Percentiles rank a stretch among this genome's conserved stretches.
These are phyloP conservation scores for Biscogniauxia sp. DNA, from an alignment of 2,329 filamentous ascomycete species.

Conservation along the genomic window DNA sequence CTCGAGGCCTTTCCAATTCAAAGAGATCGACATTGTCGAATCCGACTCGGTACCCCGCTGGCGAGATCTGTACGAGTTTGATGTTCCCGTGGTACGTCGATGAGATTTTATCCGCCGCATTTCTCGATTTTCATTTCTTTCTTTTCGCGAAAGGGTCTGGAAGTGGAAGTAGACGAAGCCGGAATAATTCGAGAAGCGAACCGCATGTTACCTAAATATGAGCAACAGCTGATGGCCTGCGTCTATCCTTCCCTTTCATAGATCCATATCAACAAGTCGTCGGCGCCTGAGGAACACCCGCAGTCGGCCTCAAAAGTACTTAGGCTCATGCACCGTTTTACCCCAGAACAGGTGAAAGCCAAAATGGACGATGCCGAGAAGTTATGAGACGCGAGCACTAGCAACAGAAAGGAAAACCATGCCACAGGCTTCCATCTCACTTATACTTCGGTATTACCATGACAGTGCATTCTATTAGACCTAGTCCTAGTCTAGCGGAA, in stretches of 20 bases:
- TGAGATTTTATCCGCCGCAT: not conserved
- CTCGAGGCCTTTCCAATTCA: slow-evolving; percentile 63
- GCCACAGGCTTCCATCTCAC: no score
- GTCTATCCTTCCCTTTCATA: slow-evolving; percentile 22
- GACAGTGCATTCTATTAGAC: not conserved
- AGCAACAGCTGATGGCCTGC: not conserved
- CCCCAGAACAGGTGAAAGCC: slow-evolving; percentile 60
- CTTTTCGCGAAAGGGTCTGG: not conserved
- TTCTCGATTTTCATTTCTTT: no score
- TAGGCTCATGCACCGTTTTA: slow-evolving; percentile 79
- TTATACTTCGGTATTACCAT: no score
- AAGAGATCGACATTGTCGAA: slow-evolving; percentile 68
- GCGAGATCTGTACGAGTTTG: slow-evolving; percentile 75
- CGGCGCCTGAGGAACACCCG: slow-evolving; percentile 49
- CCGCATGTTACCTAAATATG: not conserved
- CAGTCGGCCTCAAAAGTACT: slow-evolving; percentile 56
- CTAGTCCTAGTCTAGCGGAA: not conserved
- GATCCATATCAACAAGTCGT: slow-evolving; percentile 62
- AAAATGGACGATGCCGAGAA: slow-evolving; percentile 62
- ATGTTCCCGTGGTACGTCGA: slow-evolving; percentile 70
- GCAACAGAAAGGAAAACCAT: no score
- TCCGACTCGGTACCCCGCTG: slow-evolving; percentile 57
- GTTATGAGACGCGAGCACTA: slow-evolving; percentile 8
- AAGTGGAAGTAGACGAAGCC: no score
- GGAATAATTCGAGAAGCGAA: not conserved